phyloP scores from a whole-genome alignment of 1,139 yeast genomes.

The Geotrichum australiense region DNA sequence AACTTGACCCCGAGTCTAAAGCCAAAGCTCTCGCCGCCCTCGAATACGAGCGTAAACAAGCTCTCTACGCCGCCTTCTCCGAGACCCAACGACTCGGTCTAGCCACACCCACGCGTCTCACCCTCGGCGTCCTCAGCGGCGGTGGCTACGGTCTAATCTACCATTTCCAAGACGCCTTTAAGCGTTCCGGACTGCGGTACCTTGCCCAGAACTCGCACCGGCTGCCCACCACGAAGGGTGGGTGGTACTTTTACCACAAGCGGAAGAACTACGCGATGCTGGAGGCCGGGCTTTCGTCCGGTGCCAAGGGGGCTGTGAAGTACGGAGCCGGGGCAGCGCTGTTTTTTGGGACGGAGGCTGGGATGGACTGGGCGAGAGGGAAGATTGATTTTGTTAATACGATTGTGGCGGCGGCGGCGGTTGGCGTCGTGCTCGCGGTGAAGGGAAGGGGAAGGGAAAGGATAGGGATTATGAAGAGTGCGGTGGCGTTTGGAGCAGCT shows the following conservation, averaged over 20 bases:
- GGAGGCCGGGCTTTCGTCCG: slow-evolving; percentile 45
- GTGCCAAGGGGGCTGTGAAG: slow-evolving; percentile 41
- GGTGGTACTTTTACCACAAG: slow-evolving; percentile 87
- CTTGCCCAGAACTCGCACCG: slow-evolving; percentile 80
- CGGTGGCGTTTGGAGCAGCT: slow-evolving; percentile 49
- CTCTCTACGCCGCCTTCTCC: no score
- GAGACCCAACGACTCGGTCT: slow-evolving; percentile 37
- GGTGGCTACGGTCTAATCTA: slow-evolving; percentile 52
- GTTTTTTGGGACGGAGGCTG: slow-evolving; percentile 57
- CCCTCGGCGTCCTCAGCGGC: slow-evolving; percentile 36
- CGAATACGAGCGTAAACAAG: no score
- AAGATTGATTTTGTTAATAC: slow-evolving; percentile 58
- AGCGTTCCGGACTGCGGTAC: slow-evolving; percentile 50
- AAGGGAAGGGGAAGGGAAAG: slow-evolving; percentile 38
- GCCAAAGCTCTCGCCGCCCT: no score
- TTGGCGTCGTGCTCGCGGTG: slow-evolving; percentile 48
- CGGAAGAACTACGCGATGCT: slow-evolving; percentile 73
- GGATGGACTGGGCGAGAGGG: slow-evolving; percentile 49
- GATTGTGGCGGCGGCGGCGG: slow-evolving; percentile 45
- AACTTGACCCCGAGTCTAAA: no score
- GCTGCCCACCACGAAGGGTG: slow-evolving; percentile 69
- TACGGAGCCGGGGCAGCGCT: slow-evolving; percentile 44
- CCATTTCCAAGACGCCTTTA: slow-evolving; percentile 61
- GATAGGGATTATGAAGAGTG: slow-evolving; percentile 42
- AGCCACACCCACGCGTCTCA: slow-evolving; percentile 37